These are phyloP conservation scores for Helichrysum umbraculigerum DNA, from an alignment of 129 eudicot genomes.

Conservation along the genomic window DNA sequence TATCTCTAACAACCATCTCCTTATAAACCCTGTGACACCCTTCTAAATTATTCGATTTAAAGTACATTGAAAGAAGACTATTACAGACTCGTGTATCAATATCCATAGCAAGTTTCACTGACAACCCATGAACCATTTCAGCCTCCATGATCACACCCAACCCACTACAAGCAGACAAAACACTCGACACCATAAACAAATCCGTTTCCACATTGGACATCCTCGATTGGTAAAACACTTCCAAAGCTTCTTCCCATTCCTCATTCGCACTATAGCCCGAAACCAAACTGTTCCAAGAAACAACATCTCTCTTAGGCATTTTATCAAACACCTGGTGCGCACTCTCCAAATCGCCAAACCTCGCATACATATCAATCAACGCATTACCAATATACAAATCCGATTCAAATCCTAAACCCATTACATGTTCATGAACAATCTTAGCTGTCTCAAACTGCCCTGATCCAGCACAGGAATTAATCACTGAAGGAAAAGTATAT, in stretches of 20 bases:
- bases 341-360: constrained; percentile 31
- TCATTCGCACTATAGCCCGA: constrained; percentile 78
- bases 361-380: constrained; percentile 59
- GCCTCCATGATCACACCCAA: constrained; percentile 49
- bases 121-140: constrained; percentile 54
- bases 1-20: constrained; percentile 53
- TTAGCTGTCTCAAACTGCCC: constrained; percentile 37
- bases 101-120: constrained; percentile 47
- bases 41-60: constrained; percentile 44
- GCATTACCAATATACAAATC: constrained; percentile 74
- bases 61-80: constrained; percentile 67
- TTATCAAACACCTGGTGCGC: constrained; percentile 53
- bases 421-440: constrained; percentile 50
- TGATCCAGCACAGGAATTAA: constrained; percentile 61
- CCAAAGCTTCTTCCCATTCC: constrained; percentile 54
- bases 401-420: constrained; percentile 42
- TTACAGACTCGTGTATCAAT: constrained; percentile 41
- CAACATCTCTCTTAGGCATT: constrained; percentile 56
- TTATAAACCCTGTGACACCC: constrained; percentile 40
- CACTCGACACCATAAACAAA: constrained; percentile 46
- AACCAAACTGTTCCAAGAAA: constrained; percentile 72
- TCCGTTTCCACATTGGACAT: constrained; percentile 42
- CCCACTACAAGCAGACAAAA: constrained; percentile 59
- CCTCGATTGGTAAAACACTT: constrained; percentile 37
- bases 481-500: constrained; percentile 70